Conservation (phyloP, 139 green algal genomes). For the Nannochloris sp. region DNA sequence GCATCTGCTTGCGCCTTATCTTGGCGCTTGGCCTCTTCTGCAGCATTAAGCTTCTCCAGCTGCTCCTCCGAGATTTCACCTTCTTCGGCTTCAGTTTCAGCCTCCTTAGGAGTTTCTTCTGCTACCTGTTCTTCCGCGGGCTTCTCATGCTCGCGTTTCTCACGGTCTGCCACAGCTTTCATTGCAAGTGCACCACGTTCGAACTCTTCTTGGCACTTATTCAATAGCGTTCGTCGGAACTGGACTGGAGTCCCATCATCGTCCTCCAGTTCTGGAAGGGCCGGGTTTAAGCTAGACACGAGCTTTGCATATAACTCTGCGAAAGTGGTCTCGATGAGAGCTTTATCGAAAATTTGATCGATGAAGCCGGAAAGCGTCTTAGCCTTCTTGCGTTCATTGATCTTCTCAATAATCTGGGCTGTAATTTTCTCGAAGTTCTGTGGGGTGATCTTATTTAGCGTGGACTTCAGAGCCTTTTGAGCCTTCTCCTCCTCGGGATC, state of each 20-base stretch:
- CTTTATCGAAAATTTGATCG: slow-evolving; percentile 95
- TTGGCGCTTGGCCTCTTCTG: slow-evolving; percentile 18
- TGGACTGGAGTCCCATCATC: slow-evolving; percentile 47
- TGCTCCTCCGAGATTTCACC: slow-evolving; percentile 32
- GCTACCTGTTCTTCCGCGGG: slow-evolving; percentile 24
- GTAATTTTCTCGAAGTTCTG: slow-evolving; percentile 92
- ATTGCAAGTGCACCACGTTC: slow-evolving; percentile 62
- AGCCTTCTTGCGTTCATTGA: slow-evolving; percentile 58
- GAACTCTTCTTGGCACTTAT: slow-evolving; percentile 98
- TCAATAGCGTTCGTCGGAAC: slow-evolving; percentile 87
- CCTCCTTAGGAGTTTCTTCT: slow-evolving; percentile 20
- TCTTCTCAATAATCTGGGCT: slow-evolving; percentile 71
- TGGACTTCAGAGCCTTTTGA: slow-evolving; percentile 82
- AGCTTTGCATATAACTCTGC: slow-evolving; percentile 88
- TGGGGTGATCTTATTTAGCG: slow-evolving; percentile 99
- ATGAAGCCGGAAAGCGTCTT: slow-evolving; percentile 79
- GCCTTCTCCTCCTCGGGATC: slow-evolving; percentile 89
- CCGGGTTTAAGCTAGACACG: slow-evolving; percentile 22
- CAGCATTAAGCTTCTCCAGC: slow-evolving; percentile 25
- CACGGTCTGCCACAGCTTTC: slow-evolving; percentile 48
- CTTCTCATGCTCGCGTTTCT: slow-evolving; percentile 27
- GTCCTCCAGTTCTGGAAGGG: slow-evolving; percentile 21
- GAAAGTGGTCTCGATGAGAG: slow-evolving; percentile 92
- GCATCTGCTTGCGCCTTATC: slow-evolving; percentile 24
- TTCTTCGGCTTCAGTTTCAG: not conserved